Evolutionary conservation across 805 yeast genomes (phyloP).

Genomic region (Saturnispora saitoi): DNA sequence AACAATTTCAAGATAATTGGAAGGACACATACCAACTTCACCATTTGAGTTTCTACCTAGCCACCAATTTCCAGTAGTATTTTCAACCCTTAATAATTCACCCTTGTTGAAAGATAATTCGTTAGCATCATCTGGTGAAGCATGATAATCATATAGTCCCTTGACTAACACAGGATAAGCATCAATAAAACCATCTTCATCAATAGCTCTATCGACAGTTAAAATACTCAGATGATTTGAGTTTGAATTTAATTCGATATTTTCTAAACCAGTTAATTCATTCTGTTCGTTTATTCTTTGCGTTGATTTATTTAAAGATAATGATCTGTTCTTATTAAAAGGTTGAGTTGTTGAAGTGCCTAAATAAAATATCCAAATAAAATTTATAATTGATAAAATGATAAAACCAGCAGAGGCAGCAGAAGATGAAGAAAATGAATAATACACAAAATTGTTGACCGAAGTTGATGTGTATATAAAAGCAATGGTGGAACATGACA

Average conservation of each 20-base stretch:
- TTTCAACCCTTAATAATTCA: constrained; percentile 85
- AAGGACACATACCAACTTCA: constrained; percentile 92
- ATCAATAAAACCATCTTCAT: constrained; percentile 16
- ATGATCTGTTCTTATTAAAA: constrained; percentile 4
- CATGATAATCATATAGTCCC: constrained; percentile 80
- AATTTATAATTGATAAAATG: constrained; percentile 67
- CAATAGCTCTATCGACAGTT: constrained; percentile 6
- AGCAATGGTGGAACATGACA: constrained; percentile 57
- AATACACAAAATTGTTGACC: constrained; percentile 70
- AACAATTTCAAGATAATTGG: constrained; percentile 79
- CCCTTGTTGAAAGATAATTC: constrained; percentile 88
- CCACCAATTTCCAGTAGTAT: constrained; percentile 98
- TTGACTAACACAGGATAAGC: constrained; percentile 74
- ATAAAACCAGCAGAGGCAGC: constrained; percentile 94
- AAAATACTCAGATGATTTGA: constrained; percentile 3
- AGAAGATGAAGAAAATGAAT: constrained; percentile 51
- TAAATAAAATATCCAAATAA: constrained; percentile 80
- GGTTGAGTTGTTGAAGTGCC: constrained; percentile 46
- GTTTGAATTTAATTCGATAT: constrained; percentile 2
- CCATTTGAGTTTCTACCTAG: constrained; percentile 87
- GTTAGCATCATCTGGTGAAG: constrained; percentile 87
- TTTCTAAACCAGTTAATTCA: constrained; percentile 6
- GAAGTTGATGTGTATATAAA: constrained; percentile 80
- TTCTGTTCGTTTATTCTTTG: not conserved
- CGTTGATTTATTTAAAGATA: constrained; percentile 15